phyloP scores from a whole-genome alignment of 163 green algal species.

The Chloromonas sp. region DNA sequence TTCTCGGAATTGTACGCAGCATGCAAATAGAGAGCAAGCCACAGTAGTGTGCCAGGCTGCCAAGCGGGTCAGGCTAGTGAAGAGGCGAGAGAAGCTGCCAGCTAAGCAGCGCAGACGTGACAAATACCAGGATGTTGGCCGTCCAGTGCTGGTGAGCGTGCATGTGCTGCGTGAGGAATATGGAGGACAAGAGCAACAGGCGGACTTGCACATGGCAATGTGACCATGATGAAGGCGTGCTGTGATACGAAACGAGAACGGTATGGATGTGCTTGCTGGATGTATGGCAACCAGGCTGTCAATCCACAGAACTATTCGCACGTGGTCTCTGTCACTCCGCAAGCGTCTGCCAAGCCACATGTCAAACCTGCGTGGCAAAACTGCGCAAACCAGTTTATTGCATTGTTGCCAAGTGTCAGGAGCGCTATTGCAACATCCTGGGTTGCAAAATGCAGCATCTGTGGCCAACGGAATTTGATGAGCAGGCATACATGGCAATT shows the following conservation, averaged over 20 bases:
- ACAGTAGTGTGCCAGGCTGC: neutral
- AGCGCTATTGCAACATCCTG: neutral
- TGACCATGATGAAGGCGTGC: too few relatives aligned
- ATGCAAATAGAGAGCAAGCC: too few relatives aligned
- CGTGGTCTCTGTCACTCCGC: too few relatives aligned
- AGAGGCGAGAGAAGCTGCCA: neutral
- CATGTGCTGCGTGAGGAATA: neutral
- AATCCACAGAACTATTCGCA: too few relatives aligned
- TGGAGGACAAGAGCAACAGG: neutral
- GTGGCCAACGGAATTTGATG: neutral
- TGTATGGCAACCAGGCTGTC: too few relatives aligned
- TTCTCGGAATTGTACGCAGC: too few relatives aligned
- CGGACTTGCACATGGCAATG: neutral
- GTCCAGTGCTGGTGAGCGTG: neutral
- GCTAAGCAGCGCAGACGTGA: neutral
- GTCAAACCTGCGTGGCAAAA: too few relatives aligned
- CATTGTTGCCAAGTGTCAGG: too few relatives aligned
- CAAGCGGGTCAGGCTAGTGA: neutral
- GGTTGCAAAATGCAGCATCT: neutral
- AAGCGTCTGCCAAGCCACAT: too few relatives aligned
- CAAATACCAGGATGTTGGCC: slow-evolving; percentile 1
- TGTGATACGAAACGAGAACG: too few relatives aligned
- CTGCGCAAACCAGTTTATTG: too few relatives aligned
- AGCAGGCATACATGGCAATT: neutral
- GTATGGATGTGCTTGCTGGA: too few relatives aligned